Percentiles rank a stretch among this genome's conserved stretches.
phyloP scores from a whole-genome alignment of 2,329 filamentous ascomycete genomes.

The Blastomyces silverae region DNA sequence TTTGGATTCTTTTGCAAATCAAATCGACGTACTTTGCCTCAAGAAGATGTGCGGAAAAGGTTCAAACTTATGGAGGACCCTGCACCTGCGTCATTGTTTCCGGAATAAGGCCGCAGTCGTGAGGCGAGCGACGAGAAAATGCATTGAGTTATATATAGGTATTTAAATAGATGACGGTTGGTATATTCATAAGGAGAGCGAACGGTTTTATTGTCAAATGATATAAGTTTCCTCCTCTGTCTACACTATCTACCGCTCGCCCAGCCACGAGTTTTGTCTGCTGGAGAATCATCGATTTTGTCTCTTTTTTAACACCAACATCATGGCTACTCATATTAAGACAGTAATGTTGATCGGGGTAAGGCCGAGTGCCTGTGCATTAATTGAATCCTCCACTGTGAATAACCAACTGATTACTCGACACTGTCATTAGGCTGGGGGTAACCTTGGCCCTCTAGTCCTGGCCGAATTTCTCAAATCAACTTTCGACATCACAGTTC shows the following conservation, averaged over 20 bases:
- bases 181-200: neutral
- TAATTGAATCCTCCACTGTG: neutral
- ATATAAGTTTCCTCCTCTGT: neutral
- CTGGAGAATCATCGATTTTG: neutral
- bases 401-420: neutral
- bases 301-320: neutral
- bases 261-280: neutral
- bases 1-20: too few relatives aligned
- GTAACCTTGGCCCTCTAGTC: neutral
- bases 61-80: too few relatives aligned
- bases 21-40: too few relatives aligned
- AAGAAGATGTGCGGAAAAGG: too few relatives aligned
- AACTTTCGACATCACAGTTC: constrained; percentile 27
- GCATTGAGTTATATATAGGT: neutral
- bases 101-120: neutral
- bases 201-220: neutral
- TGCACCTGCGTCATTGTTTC: neutral
- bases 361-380: neutral
- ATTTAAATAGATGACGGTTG: neutral
- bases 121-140: neutral
- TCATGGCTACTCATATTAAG: neutral
- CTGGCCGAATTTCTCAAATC: constrained; percentile 8
- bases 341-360: neutral
- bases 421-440: neutral
- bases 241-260: neutral